phyloP scores from a whole-genome alignment of 352 stramenopile genomes.

The Thraustochytrium sp. region DNA sequence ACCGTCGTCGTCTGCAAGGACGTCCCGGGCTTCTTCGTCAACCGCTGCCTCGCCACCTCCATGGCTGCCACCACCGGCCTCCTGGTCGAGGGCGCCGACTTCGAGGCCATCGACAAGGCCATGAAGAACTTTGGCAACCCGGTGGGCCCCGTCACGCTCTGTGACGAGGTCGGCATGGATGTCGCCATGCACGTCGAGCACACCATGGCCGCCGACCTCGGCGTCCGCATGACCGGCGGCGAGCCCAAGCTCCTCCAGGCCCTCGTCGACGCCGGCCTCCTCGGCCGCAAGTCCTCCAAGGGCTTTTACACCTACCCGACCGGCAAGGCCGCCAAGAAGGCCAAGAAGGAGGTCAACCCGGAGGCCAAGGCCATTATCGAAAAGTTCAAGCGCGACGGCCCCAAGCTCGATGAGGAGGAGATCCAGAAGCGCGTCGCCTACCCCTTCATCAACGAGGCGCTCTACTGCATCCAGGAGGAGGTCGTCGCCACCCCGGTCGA shows the following conservation, averaged over 20 bases:
- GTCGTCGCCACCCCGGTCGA: slow-evolving; percentile 92
- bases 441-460: slow-evolving; percentile 94
- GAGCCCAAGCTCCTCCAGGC: slow-evolving; percentile 82
- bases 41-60: slow-evolving; percentile 92
- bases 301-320: slow-evolving; percentile 94
- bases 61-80: slow-evolving; percentile 81
- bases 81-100: slow-evolving; percentile 77
- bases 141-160: slow-evolving; percentile 91
- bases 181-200: slow-evolving; percentile 87
- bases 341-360: slow-evolving; percentile 59
- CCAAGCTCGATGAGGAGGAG: slow-evolving; percentile 67
- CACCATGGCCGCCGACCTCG: slow-evolving; percentile 70
- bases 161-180: slow-evolving; percentile 95
- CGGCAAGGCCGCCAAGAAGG: slow-evolving; percentile 53
- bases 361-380: slow-evolving; percentile 64
- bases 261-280: slow-evolving; percentile 89
- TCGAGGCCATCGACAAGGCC: slow-evolving; percentile 87
- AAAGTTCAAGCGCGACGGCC: slow-evolving; percentile 64
- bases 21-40: slow-evolving; percentile 98
- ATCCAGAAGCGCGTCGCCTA: slow-evolving; percentile 87
- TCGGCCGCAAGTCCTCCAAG: slow-evolving; percentile 93
- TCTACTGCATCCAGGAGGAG: slow-evolving; percentile 91
- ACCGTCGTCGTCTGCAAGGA: slow-evolving; percentile 97
- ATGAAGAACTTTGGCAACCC: slow-evolving; percentile 93
- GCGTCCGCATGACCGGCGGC: slow-evolving; percentile 78